Conservation (phyloP, 1,284 basidiomycete species). For the Volvariella volvacea region DNA sequence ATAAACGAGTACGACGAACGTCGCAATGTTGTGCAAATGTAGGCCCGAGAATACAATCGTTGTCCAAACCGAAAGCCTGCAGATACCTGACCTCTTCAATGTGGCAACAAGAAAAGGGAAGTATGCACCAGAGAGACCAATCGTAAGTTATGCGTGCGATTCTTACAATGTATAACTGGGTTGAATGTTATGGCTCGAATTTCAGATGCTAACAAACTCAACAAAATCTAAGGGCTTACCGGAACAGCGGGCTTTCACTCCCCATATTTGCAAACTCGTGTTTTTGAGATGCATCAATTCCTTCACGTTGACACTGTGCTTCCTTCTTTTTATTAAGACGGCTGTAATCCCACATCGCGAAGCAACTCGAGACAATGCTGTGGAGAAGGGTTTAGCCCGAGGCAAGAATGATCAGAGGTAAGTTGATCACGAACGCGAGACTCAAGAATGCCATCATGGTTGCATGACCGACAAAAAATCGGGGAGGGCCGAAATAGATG, state of each 20-base stretch:
- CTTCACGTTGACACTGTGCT: conserved; percentile 27
- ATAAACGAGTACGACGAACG: too few relatives aligned
- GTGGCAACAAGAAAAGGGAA: too few relatives aligned
- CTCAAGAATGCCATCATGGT: conserved; percentile 41
- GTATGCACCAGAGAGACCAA: too few relatives aligned
- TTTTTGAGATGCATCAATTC: conserved; percentile 27
- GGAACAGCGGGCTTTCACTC: conserved; percentile 42
- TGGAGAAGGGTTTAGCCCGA: conserved; percentile 12
- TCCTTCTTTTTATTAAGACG: conserved; percentile 34
- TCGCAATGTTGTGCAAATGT: too few relatives aligned
- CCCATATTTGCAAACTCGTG: conserved; percentile 36
- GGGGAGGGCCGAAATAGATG: conserved; percentile 31
- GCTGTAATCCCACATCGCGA: conserved; percentile 23
- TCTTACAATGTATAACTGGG: too few relatives aligned
- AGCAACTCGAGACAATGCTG: conserved; percentile 16
- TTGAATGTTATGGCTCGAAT: too few relatives aligned
- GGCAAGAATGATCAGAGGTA: conserved; percentile 13
- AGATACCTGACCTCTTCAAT: too few relatives aligned
- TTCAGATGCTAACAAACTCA: too few relatives aligned
- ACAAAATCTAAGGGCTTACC: too few relatives aligned
- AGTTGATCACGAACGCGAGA: conserved; percentile 24
- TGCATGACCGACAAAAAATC: conserved; percentile 43
- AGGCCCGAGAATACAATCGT: too few relatives aligned
- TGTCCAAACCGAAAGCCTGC: too few relatives aligned
- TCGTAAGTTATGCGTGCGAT: too few relatives aligned